Conservation (phyloP, 2,329 filamentous ascomycete genomes). For the Xylaria multiplex region DNA sequence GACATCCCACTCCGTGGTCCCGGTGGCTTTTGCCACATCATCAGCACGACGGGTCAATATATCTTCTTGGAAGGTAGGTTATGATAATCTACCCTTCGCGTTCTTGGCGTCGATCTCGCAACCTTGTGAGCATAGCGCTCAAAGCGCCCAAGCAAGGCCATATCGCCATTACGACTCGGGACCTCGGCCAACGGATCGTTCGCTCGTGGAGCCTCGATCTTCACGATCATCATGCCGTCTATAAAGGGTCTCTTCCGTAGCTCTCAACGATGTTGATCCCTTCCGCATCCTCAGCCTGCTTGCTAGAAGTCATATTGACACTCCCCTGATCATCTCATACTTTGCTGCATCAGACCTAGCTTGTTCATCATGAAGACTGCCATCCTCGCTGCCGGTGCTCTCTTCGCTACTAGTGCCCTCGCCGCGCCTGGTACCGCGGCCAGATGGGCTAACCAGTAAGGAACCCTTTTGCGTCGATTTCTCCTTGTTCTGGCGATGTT, state of each 20-base stretch:
- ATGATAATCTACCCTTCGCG: not conserved
- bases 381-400: constrained; percentile 49
- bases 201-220: not conserved
- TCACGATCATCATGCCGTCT: constrained; percentile 24
- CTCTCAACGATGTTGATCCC: constrained; percentile 19
- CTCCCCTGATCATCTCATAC: constrained; percentile 18
- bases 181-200: not conserved
- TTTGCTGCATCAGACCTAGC: constrained; percentile 21
- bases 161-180: not conserved
- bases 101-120: not conserved
- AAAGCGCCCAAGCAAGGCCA: not conserved
- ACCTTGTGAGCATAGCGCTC: not conserved
- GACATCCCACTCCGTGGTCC: constrained; percentile 18
- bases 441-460: constrained; percentile 49
- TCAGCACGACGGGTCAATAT: constrained; percentile 2
- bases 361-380: constrained; percentile 61
- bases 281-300: constrained; percentile 22
- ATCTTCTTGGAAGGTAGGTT: constrained; percentile 40
- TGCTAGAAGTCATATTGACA: constrained; percentile 15
- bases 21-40: constrained; percentile 17
- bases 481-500: not conserved
- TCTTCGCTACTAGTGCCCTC: constrained; percentile 55
- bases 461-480: not conserved
- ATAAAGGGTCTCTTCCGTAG: constrained; percentile 30
- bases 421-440: constrained; percentile 58